Conservation (phyloP, 352 stramenopile species). For the Aphanomyces euteiches region DNA sequence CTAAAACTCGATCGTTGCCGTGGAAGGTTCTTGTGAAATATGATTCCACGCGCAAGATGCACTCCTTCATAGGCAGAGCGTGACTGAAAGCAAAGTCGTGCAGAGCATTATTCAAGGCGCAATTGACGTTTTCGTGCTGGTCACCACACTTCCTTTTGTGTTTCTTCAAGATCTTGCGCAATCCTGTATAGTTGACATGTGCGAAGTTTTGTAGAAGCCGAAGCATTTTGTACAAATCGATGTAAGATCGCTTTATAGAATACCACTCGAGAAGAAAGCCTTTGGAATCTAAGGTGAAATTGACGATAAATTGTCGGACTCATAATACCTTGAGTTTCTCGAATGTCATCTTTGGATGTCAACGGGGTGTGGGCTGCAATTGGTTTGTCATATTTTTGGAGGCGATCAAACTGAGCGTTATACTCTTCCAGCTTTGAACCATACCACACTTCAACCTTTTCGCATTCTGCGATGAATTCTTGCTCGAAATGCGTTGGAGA, state of each 20-base stretch:
- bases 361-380: slow-evolving; percentile 26
- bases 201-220: slow-evolving; percentile 95
- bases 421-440: slow-evolving; percentile 71
- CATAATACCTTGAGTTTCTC: slow-evolving; percentile 51
- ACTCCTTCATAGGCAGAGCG: slow-evolving; percentile 32
- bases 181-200: slow-evolving; percentile 98
- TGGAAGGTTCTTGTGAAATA: slow-evolving; percentile 72
- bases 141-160: slow-evolving; percentile 85
- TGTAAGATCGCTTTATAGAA: slow-evolving; percentile 90
- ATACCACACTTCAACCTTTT: slow-evolving; percentile 91
- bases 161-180: slow-evolving; percentile 98
- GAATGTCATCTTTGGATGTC: slow-evolving; percentile 40
- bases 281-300: neutral
- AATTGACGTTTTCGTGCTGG: slow-evolving; percentile 33
- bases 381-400: slow-evolving; percentile 52
- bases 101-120: slow-evolving; percentile 43
- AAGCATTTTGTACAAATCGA: slow-evolving; percentile 90
- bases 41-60: slow-evolving; percentile 54
- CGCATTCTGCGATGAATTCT: slow-evolving; percentile 64
- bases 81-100: slow-evolving; percentile 33
- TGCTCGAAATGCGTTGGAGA: slow-evolving; percentile 65
- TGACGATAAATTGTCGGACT: neutral
- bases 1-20: slow-evolving; percentile 64
- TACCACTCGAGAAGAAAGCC: neutral
- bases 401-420: slow-evolving; percentile 72